Evolutionary conservation across 495 filamentous ascomycete species (phyloP), one percentile per base, ranked within the genome.

Genomic region (Rhypophila decipiens): DNA sequence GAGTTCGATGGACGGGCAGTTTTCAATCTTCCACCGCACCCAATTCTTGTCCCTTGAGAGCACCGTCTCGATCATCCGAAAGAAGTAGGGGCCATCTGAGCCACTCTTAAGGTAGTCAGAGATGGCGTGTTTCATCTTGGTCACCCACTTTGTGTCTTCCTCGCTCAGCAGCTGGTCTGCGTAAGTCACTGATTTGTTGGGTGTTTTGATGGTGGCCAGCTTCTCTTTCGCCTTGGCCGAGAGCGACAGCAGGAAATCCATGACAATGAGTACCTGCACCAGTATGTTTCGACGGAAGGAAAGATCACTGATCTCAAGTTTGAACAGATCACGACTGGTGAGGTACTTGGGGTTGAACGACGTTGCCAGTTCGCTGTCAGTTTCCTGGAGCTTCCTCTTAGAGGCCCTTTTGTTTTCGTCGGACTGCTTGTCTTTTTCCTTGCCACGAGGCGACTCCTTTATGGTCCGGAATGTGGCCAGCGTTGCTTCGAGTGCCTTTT

Each of bases 331-430:
- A 42, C 86, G 76, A 52, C 88, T 94, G 17, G 93, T 99, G 10
- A 99, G 74, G 65, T 97, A 99, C 59, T 96, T 97, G 8, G 93
- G 90, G 56, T 97, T 97, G 71, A 94, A 95, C 19, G 77, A 84
- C 59, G 82, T 86, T 24, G 83, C 76, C 38, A 88, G 72, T 24
- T 79, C 74, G 35, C 75, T 70, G 39, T 78, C 76, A 0, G 67
- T 71, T 36, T 83, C 76, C 24, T 77, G 75, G 21, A 81, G 77
- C 60, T 91, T 95, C 23, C 86, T 76, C 64, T 94, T 94, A n/a
- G 73, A 64, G 7, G 79, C 78, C 36, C 74, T 75, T 29, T 79
- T 75, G 35, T 65, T 62, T 21, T 87, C 83, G 12, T 84, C 87
- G 3, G 71, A 64, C 2, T 70, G 61, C 46, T 77, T 85, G 18